Evolutionary conservation across 139 green algal species (phyloP).

Genomic region (Tetradesmus obliquus): DNA sequence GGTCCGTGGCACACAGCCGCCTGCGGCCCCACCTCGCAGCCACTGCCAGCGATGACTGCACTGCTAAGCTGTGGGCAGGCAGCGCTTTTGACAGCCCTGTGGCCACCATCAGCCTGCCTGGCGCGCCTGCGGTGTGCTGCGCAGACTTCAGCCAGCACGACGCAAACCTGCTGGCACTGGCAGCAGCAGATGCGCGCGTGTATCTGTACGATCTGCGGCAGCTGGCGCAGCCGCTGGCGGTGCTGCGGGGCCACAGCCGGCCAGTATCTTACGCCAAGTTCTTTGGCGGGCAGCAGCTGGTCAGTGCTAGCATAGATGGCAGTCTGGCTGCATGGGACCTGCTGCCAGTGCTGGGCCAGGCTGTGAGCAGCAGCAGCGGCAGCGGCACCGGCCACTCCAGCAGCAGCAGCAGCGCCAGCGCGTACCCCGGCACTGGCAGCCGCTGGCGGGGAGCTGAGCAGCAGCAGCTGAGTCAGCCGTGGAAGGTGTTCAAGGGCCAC

Average conservation of each 20-base stretch:
- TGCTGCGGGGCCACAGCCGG: constrained; percentile 64
- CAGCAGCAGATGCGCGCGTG: constrained; percentile 81
- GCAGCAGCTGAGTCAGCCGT: constrained; percentile 16
- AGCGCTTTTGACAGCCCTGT: constrained; percentile 45
- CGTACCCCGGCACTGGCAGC: background rate
- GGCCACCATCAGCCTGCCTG: constrained; percentile 60
- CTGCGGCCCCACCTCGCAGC: constrained; percentile 70
- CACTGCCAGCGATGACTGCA: constrained; percentile 87
- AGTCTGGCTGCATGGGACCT: constrained; percentile 81
- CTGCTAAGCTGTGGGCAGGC: constrained; percentile 82
- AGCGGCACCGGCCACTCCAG: background rate
- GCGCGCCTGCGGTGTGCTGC: constrained; percentile 74
- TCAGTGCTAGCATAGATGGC: constrained; percentile 89
- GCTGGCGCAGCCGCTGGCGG: constrained; percentile 46
- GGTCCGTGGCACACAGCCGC: constrained; percentile 81
- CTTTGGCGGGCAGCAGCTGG: constrained; percentile 65
- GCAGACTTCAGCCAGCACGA: constrained; percentile 77
- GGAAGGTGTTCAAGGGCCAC: constrained; percentile 81
- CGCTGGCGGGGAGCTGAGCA: background rate
- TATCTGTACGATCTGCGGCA: constrained; percentile 87
- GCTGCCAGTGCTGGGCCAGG: background rate
- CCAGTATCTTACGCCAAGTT: constrained; percentile 93
- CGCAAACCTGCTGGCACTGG: constrained; percentile 82
- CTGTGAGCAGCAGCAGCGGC: background rate
- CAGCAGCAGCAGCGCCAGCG: background rate